Evolutionary conservation across 345 rosid genomes (phyloP).

Genomic region (Citrus sinensis): DNA sequence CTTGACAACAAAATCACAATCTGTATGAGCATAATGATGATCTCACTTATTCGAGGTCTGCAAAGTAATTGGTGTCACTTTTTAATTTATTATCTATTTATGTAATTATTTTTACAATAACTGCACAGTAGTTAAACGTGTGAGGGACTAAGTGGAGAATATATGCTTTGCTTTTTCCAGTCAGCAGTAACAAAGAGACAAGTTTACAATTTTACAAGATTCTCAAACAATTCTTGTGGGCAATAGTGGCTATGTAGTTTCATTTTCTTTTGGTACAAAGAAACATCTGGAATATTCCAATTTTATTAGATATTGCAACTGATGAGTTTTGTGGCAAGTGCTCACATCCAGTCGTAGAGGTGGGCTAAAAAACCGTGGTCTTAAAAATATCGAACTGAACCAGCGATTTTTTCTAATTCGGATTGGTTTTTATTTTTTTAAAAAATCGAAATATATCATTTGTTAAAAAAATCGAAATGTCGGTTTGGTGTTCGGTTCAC

Average conservation of each 20-base stretch:
- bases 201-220: not conserved
- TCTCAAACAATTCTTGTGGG: not conserved
- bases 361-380: too few relatives aligned
- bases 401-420: too few relatives aligned
- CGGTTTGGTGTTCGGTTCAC: too few relatives aligned
- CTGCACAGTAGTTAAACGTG: not conserved
- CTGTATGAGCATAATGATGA: not conserved
- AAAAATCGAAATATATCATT: too few relatives aligned
- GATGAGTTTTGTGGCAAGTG: not conserved
- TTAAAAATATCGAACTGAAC: too few relatives aligned
- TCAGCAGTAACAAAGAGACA: not conserved
- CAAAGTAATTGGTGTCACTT: not conserved
- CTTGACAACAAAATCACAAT: not conserved
- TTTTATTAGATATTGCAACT: too few relatives aligned
- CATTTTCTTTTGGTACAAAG: not conserved
- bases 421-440: too few relatives aligned
- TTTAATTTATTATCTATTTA: not conserved
- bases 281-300: conserved; percentile 4
- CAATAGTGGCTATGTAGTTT: not conserved
- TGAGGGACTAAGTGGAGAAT: not conserved
- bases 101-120: not conserved
- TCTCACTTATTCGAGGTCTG: not conserved
- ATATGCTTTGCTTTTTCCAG: not conserved
- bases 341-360: not conserved
- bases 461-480: too few relatives aligned